phyloP scores from a whole-genome alignment of 306 rosid genomes.

The Senna tora region DNA sequence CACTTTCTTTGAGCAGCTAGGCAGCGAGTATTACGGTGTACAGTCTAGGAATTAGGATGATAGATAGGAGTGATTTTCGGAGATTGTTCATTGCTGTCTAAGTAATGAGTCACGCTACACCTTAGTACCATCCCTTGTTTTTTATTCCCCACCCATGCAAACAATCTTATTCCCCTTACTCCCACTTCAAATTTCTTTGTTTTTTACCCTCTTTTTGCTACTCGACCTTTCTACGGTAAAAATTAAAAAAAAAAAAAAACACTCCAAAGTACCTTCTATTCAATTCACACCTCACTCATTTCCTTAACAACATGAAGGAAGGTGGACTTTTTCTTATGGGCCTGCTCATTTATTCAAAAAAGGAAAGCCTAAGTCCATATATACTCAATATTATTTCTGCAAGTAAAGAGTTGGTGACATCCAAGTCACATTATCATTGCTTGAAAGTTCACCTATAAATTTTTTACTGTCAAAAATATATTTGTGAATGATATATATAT shows the following conservation, averaged over 20 bases:
- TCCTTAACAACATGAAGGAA: no score
- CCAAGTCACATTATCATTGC: no score
- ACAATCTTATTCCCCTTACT: not conserved
- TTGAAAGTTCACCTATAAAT: no score
- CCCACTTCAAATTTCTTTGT: not conserved
- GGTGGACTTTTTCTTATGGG: no score
- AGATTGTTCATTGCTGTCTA: not conserved
- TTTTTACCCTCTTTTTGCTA: not conserved
- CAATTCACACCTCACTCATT: no score
- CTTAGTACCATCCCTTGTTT: not conserved
- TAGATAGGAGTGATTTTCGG: not conserved
- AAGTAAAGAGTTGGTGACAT: no score
- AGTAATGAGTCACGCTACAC: not conserved
- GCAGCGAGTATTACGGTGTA: not conserved
- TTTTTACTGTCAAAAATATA: no score
- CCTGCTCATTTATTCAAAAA: no score
- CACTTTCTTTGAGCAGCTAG: not conserved
- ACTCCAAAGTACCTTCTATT: not conserved
- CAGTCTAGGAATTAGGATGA: not conserved
- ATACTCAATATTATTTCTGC: no score
- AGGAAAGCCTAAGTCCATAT: no score
- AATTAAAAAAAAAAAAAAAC: not conserved
- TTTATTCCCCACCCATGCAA: not conserved
- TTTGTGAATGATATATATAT: no score
- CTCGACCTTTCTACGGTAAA: not conserved